Evolutionary conservation across 768 basidiomycete genomes (phyloP), one percentile per base, ranked within the genome.

Genomic region (Mycena amicta): DNA sequence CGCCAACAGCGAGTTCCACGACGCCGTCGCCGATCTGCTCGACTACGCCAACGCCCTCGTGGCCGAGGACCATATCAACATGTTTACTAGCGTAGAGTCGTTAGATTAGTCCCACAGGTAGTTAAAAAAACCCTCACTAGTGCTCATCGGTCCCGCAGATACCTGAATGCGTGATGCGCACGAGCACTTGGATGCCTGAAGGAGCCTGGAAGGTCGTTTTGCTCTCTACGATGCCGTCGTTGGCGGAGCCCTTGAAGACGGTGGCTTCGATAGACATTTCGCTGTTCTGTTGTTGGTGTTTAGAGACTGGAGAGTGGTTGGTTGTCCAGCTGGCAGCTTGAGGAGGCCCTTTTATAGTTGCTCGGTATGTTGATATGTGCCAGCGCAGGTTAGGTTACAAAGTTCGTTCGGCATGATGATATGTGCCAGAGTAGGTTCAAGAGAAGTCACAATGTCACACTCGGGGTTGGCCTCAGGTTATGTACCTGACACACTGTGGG

Each of bases 111-210:
- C 13, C 13, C 43, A 13, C 8, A 23, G 43, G 18, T n/a, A 37
- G 18, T 18, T 45, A 6, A n/a, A 45, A 15, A 16, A 8, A 15
- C 13, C 6, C 43, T 45, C 22, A 45, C 43, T 64, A 71, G 49
- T 76, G 76, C 37, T 70, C 66, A 61, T 78, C 77, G 0, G 77
- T 77, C 43, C 74, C 75, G 22, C 76, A 77, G 22, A 77, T n/a
- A 0, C 76, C 75, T 8, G 57, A 59, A 33, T 63, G 62, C n/a
- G 62, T 59, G 2, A 63, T 16, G 65, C 68, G 59, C 18, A 63
- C 22, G 8, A 56, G 52, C 15, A 63, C 57, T 37, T 61, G 52
- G 30, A 51, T 53, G n/a, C 56, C 56, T 3, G 40, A 57, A n/a
- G 60, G 60, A 8, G 39, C 4, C 0, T 33, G 51, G 29, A 33